Evolutionary conservation across 2,329 filamentous ascomycete species (phyloP).

Genomic region (Microsporum canis): DNA sequence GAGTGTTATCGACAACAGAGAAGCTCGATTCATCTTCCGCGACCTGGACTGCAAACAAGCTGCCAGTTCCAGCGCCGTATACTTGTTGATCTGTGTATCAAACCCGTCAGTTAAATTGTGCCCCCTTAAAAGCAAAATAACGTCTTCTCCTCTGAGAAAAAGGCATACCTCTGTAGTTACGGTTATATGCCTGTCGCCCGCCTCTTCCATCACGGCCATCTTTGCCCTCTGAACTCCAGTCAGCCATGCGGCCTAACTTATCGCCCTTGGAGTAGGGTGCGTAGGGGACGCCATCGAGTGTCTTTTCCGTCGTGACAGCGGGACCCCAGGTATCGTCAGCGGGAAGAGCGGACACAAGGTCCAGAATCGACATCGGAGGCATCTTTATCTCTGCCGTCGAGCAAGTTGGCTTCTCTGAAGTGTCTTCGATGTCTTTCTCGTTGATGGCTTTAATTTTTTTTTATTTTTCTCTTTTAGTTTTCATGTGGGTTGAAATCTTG

Average conservation of each 20-base stretch:
- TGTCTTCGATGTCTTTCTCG: not conserved
- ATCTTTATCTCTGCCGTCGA: slow-evolving; percentile 22
- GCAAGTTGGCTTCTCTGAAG: not conserved
- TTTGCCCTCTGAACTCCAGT: slow-evolving; percentile 91
- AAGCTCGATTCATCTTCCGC: slow-evolving; percentile 95
- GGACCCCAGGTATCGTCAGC: slow-evolving; percentile 81
- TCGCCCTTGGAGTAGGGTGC: slow-evolving; percentile 97
- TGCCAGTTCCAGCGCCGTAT: slow-evolving; percentile 79
- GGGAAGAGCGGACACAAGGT: slow-evolving; percentile 61
- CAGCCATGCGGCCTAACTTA: slow-evolving; percentile 97
- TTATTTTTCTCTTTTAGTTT: slow-evolving; percentile 5
- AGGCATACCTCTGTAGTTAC: slow-evolving; percentile 73
- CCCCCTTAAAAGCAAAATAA: slow-evolving; percentile 6
- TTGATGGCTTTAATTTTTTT: not conserved
- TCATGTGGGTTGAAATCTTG: slow-evolving; percentile 11
- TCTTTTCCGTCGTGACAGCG: slow-evolving; percentile 68
- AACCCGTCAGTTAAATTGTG: slow-evolving; percentile 4
- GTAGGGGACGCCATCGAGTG: slow-evolving; percentile 88
- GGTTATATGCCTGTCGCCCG: slow-evolving; percentile 78
- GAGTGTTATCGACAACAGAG: slow-evolving; percentile 92
- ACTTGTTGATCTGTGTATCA: slow-evolving; percentile 70
- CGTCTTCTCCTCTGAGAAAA: not conserved
- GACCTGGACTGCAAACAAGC: slow-evolving; percentile 77
- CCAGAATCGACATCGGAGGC: slow-evolving; percentile 47
- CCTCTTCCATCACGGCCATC: slow-evolving; percentile 56